phyloP scores from a whole-genome alignment of 1,284 basidiomycete species.

The Cystobasidium pallidum region DNA sequence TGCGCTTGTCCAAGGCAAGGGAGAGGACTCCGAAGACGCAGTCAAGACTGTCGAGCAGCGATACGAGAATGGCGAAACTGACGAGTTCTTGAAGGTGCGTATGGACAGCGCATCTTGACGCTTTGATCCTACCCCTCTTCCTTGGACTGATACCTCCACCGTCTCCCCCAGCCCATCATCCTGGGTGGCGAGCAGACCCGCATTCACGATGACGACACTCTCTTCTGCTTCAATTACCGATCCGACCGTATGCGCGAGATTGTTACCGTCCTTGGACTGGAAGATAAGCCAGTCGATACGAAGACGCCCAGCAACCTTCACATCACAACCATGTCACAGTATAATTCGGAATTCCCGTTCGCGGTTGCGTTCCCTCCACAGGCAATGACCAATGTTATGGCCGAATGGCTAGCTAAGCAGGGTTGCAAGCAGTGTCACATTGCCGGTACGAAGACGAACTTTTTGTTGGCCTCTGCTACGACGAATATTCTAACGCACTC shows the following conservation, averaged over 20 bases:
- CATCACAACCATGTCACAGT: constrained; percentile 90
- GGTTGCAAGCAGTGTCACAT: constrained; percentile 81
- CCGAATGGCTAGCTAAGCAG: constrained; percentile 79
- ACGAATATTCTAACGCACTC: not conserved
- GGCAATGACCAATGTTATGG: constrained; percentile 85
- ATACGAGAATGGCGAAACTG: constrained; percentile 80
- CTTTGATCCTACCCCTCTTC: not conserved
- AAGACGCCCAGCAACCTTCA: constrained; percentile 79
- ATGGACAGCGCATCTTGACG: no score
- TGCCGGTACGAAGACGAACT: constrained; percentile 54
- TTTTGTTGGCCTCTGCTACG: no score
- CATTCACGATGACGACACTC: constrained; percentile 74
- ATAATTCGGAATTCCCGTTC: constrained; percentile 86
- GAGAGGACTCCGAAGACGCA: constrained; percentile 67
- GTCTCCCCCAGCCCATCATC: constrained; percentile 70
- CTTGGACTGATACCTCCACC: not conserved
- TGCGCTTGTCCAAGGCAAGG: constrained; percentile 73
- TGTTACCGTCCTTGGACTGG: constrained; percentile 72
- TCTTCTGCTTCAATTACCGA: constrained; percentile 94
- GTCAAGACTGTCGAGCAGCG: constrained; percentile 70
- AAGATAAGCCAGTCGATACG: constrained; percentile 79
- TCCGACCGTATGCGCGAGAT: constrained; percentile 92
- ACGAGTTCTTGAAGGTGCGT: constrained; percentile 74
- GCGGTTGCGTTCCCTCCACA: constrained; percentile 84
- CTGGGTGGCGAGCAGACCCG: constrained; percentile 75